Conservation (phyloP, 2,329 filamentous ascomycete genomes). For the Conoideocrella luteorostrata region DNA sequence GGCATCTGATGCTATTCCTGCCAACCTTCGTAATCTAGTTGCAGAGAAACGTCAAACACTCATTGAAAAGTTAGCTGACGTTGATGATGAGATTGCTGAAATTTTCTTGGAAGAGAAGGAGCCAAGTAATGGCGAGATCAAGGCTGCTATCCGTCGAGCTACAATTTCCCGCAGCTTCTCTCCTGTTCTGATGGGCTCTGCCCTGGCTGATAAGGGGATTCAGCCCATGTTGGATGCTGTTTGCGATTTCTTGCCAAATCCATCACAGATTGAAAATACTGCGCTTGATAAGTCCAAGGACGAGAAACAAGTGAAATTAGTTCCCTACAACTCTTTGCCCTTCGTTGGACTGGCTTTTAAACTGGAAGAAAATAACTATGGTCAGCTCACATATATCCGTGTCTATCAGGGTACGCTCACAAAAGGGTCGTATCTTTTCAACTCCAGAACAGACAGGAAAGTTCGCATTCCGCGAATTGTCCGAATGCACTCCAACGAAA, state of each 20-base stretch:
- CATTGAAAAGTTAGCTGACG: slow-evolving; percentile 92
- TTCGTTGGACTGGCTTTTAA: slow-evolving; percentile 98
- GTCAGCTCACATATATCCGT: slow-evolving; percentile 95
- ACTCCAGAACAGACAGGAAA: slow-evolving; percentile 90
- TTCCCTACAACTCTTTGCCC: slow-evolving; percentile 87
- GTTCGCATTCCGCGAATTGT: slow-evolving; percentile 96
- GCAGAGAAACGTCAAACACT: slow-evolving; percentile 77
- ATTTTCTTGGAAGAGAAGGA: slow-evolving; percentile 83
- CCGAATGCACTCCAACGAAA: slow-evolving; percentile 98
- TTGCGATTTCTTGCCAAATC: slow-evolving; percentile 92
- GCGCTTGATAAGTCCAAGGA: slow-evolving; percentile 76
- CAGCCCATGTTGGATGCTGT: slow-evolving; percentile 97
- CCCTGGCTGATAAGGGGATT: slow-evolving; percentile 86
- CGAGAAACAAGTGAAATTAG: slow-evolving; percentile 77
- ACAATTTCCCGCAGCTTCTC: slow-evolving; percentile 89
- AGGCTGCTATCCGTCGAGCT: slow-evolving; percentile 81
- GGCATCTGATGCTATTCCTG: slow-evolving; percentile 72
- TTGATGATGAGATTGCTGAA: slow-evolving; percentile 96
- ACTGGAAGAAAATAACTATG: slow-evolving; percentile 97
- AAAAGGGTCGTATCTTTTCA: slow-evolving; percentile 88
- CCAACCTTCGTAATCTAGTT: slow-evolving; percentile 67
- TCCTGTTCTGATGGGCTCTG: slow-evolving; percentile 93
- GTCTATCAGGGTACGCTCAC: slow-evolving; percentile 90
- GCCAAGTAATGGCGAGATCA: slow-evolving; percentile 77
- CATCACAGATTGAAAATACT: slow-evolving; percentile 79